Conservation (phyloP, 1,284 basidiomycete genomes). For the Boletellus deceptivus region DNA sequence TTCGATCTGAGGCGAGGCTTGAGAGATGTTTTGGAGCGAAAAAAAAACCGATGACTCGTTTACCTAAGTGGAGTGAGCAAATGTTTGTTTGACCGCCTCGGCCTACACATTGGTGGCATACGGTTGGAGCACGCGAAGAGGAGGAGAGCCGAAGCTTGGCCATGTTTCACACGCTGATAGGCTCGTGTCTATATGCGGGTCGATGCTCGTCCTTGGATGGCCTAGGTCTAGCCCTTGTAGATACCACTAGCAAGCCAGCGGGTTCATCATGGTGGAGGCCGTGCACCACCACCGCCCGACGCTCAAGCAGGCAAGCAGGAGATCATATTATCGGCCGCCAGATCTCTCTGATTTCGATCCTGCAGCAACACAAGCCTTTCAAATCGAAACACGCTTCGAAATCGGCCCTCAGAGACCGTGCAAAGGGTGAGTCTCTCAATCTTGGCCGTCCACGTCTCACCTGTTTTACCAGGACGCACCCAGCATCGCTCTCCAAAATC, state of each 20-base stretch:
- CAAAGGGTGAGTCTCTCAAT: conserved; percentile 60
- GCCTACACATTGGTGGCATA: not conserved
- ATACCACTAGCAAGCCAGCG: too few species aligned
- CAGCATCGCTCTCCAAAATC: conserved; percentile 55
- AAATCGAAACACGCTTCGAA: conserved; percentile 90
- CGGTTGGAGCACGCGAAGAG: not conserved
- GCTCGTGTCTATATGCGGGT: too few species aligned
- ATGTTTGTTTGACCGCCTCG: too few species aligned
- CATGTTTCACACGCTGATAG: conserved; percentile 10
- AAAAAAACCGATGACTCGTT: conserved; percentile 7
- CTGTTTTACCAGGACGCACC: conserved; percentile 47
- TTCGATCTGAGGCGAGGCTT: not conserved
- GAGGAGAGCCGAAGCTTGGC: too few species aligned
- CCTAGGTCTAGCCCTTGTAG: too few species aligned
- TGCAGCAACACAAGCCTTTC: conserved; percentile 83
- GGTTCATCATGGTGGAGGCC: conserved; percentile 28
- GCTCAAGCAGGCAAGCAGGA: conserved; percentile 70
- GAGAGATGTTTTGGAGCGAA: conserved; percentile 3
- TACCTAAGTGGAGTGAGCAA: conserved; percentile 16
- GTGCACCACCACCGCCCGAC: conserved; percentile 72
- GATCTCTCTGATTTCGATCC: conserved; percentile 2
- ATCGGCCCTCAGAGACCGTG: conserved; percentile 72
- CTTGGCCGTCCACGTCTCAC: not conserved
- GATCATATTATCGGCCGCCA: not conserved
- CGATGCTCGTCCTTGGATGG: too few species aligned